Evolutionary conservation across 495 filamentous ascomycete species (phyloP).

Genomic region (Annulohypoxylon maeteangense): DNA sequence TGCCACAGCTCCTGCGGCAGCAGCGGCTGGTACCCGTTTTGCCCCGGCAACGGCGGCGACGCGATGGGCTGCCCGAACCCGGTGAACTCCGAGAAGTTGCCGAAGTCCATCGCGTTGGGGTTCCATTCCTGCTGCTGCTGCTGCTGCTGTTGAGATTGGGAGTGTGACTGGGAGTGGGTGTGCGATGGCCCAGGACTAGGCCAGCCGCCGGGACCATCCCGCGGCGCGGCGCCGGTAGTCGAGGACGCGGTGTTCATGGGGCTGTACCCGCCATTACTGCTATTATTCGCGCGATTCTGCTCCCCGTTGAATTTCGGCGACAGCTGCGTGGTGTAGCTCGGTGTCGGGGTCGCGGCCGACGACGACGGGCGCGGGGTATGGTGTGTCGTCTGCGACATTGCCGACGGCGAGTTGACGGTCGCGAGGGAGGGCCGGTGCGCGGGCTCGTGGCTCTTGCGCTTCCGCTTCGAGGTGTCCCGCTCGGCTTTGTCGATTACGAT

Average conservation of each 20-base stretch:
- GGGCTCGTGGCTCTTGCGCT: constrained; percentile 75
- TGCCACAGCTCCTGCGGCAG: constrained; percentile 98
- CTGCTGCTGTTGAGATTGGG: neutral
- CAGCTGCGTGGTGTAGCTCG: constrained; percentile 47
- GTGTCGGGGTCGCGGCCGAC: constrained; percentile 46
- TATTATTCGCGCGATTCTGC: constrained; percentile 49
- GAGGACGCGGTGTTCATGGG: constrained; percentile 51
- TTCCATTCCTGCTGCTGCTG: constrained; percentile 36
- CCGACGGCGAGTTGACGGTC: constrained; percentile 14
- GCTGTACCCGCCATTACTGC: constrained; percentile 41
- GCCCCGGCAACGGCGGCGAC: constrained; percentile 49
- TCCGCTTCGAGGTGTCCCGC: constrained; percentile 80
- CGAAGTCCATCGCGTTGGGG: constrained; percentile 50
- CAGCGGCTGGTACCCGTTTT: constrained; percentile 78
- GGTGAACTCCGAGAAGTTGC: constrained; percentile 61
- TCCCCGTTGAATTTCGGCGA: constrained; percentile 55
- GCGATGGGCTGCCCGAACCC: constrained; percentile 56
- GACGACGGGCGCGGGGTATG: constrained; percentile 37
- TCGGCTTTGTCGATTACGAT: constrained; percentile 92
- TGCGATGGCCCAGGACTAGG: constrained; percentile 18
- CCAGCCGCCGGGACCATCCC: constrained; percentile 38
- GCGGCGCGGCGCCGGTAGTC: constrained; percentile 39
- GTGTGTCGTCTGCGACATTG: constrained; percentile 17
- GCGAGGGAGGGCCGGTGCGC: constrained; percentile 30
- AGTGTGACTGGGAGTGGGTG: neutral